Evolutionary conservation across 2,329 filamentous ascomycete genomes (phyloP), one percentile per base, ranked within the genome.

Genomic region (Pyrenochaeta sp.): DNA sequence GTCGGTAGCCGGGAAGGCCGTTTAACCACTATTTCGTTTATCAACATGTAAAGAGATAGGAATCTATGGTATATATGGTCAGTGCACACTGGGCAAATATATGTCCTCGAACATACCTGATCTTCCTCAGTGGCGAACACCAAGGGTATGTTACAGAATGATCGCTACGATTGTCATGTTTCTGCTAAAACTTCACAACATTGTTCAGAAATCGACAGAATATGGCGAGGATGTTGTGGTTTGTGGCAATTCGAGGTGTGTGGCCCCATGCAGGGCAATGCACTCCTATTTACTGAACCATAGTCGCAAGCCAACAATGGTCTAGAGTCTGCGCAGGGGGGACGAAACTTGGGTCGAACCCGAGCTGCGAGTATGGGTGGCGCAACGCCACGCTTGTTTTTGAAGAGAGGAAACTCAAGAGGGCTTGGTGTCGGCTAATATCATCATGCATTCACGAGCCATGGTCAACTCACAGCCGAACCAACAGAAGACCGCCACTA

Each of bases 251-350:
- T 40, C 30, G 19, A 43, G 18, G n/a, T 10, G 19, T 14, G 26
- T 7, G 26, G 44, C 22, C 19, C 24, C 36, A 41, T 41, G 45
- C 43, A 53, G 39, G 36, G 32, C 24, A 35, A 35, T 39, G 35
- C 34, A 55, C 14, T 21, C 19, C 20, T 41, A 50, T 46, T 39
- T 41, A 30, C 22, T 39, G 27, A 41, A 53, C 52, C 46, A 51
- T 41, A 43, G 46, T 11, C 39, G 18, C 28, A 35, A 14, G 34
- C 19, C 27, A 42, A 28, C 24, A 15, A 27, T 26, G 15, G 31
- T 18, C 46, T 31, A 35, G 30, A 41, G 10, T 28, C 41, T 21
- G 19, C 45, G 32, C 44, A 37, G 15, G 31, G 22, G 19, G 18
- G 34, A 17, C 21, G 22, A 17, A 19, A 21, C 22, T 32, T 32